Evolutionary conservation across 148 eudicot genomes (phyloP).

Genomic region (Camellia japonica): DNA sequence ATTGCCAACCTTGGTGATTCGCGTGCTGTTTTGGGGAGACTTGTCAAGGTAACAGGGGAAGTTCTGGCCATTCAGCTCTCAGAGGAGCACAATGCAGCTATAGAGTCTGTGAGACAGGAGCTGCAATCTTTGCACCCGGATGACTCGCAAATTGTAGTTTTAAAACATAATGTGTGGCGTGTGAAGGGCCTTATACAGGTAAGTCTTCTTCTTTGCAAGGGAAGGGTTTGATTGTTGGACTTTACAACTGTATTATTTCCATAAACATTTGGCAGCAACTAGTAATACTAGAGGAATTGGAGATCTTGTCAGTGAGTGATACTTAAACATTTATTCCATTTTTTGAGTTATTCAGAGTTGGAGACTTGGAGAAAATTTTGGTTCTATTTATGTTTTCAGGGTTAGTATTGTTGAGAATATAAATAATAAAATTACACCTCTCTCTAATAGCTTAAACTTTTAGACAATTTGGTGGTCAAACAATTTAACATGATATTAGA

Average conservation of each 20-base stretch:
- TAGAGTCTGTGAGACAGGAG: slow-evolving; percentile 77
- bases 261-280: neutral
- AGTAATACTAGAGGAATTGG: neutral
- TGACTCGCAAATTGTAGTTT: slow-evolving; percentile 76
- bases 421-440: too few relatives aligned
- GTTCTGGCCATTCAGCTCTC: slow-evolving; percentile 73
- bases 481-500: too few relatives aligned
- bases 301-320: neutral
- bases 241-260: neutral
- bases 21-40: slow-evolving; percentile 80
- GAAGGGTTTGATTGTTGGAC: slow-evolving; percentile 1
- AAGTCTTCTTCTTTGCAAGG: slow-evolving; percentile 5
- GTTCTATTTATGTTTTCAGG: neutral
- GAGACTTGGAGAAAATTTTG: neutral
- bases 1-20: slow-evolving; percentile 81
- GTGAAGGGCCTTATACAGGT: slow-evolving; percentile 92
- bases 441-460: too few relatives aligned
- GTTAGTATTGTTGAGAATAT: neutral
- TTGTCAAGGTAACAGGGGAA: slow-evolving; percentile 69
- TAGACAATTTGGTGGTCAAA: too few relatives aligned
- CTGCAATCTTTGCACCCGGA: slow-evolving; percentile 71
- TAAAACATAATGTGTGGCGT: slow-evolving; percentile 87
- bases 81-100: slow-evolving; percentile 69
- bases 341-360: neutral
- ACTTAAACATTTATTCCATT: neutral